Conservation (phyloP, 169 alveolate genomes). For the Toxoplasma gondii region DNA sequence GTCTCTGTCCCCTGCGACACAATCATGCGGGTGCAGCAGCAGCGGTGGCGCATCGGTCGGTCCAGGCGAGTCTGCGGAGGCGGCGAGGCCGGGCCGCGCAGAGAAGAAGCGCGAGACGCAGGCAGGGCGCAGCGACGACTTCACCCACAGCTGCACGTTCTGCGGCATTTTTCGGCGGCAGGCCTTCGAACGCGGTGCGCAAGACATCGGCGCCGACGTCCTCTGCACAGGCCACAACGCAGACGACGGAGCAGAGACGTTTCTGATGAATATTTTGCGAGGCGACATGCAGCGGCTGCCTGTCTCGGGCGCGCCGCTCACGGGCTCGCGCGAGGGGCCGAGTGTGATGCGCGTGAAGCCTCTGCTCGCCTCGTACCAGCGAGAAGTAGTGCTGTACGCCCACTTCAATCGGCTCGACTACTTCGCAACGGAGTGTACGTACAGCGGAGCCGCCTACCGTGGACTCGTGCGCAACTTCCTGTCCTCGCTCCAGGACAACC, state of each 20-base stretch:
- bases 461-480: conserved; percentile 94
- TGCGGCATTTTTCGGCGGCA: conserved; percentile 98
- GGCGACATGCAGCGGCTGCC: conserved; percentile 96
- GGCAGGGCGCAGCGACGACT: not conserved
- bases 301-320: conserved; percentile 71
- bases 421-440: conserved; percentile 97
- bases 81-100: not conserved
- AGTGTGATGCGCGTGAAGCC: conserved; percentile 85
- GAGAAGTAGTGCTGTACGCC: conserved; percentile 98
- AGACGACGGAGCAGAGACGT: conserved; percentile 98
- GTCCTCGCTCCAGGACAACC: not conserved
- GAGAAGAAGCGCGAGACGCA: not conserved
- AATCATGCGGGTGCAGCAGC: not conserved
- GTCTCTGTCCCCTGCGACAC: not conserved
- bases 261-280: conserved; percentile 93
- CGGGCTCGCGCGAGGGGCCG: conserved; percentile 5
- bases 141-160: conserved; percentile 85
- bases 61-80: not conserved
- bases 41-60: not conserved
- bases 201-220: conserved; percentile 89
- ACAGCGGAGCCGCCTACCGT: conserved; percentile 96
- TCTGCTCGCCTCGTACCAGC: conserved; percentile 93
- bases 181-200: conserved; percentile 96
- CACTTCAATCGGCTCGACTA: conserved; percentile 92
- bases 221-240: conserved; percentile 99